These are phyloP conservation scores for Babesia ovis DNA, from an alignment of 169 alveolate species.

Conservation along the genomic window DNA sequence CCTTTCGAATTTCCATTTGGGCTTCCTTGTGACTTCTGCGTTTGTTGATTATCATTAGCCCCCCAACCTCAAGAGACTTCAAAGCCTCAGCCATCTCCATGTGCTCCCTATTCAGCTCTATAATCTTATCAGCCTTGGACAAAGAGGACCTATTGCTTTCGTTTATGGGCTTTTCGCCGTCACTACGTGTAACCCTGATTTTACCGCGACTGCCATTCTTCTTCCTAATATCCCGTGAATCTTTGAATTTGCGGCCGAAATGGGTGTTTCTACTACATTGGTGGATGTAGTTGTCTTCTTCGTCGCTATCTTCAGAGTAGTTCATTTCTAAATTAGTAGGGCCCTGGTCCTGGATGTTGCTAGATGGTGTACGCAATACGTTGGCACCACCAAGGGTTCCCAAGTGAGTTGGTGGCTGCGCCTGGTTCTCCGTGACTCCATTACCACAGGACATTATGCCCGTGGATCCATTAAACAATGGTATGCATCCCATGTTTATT, in stretches of 20 bases:
- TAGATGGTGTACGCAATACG: not conserved
- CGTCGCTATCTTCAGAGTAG: constrained; percentile 9
- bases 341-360: not conserved
- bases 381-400: not conserved
- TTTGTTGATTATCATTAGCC: constrained; percentile 29
- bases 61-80: constrained; percentile 51
- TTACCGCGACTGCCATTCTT: not conserved
- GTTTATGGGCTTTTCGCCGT: not conserved
- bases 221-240: not conserved
- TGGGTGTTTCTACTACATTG: not conserved
- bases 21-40: constrained; percentile 32
- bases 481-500: not conserved
- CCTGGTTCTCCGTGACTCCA: not conserved
- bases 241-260: not conserved
- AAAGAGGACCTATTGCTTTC: not conserved
- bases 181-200: not conserved
- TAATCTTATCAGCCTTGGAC: not conserved
- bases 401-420: not conserved
- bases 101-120: constrained; percentile 1
- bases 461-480: not conserved
- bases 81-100: constrained; percentile 7
- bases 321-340: not conserved
- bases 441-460: constrained; percentile 7
- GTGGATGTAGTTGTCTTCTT: not conserved
- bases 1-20: constrained; percentile 33